Evolutionary conservation across 108 stramenopile species (phyloP).

Genomic region (Cyclotella distinguenda): DNA sequence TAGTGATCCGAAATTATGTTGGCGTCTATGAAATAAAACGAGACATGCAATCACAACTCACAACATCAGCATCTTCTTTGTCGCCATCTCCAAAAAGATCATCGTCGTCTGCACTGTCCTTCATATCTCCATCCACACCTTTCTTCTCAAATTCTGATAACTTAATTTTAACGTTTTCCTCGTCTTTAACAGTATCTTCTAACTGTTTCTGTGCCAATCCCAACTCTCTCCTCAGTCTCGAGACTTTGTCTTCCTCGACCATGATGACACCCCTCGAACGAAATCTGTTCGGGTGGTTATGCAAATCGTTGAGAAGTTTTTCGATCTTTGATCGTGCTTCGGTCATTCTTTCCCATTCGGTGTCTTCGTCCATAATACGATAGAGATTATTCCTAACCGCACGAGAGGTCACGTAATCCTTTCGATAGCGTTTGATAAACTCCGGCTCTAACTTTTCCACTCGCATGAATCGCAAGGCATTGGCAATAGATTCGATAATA

Average conservation of each 20-base stretch:
- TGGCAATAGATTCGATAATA: slow-evolving; percentile 65
- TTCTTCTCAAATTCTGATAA: slow-evolving; percentile 59
- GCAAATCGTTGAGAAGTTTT: slow-evolving; percentile 42
- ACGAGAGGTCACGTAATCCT: slow-evolving; percentile 68
- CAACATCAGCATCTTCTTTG: slow-evolving; percentile 62
- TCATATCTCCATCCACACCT: not conserved
- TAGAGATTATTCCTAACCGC: slow-evolving; percentile 76
- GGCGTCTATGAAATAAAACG: slow-evolving; percentile 1
- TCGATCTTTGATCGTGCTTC: slow-evolving; percentile 70
- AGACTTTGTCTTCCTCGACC: slow-evolving; percentile 25
- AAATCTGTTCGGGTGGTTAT: slow-evolving; percentile 40
- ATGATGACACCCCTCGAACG: slow-evolving; percentile 13
- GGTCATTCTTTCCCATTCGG: slow-evolving; percentile 74
- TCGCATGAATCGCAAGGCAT: slow-evolving; percentile 76
- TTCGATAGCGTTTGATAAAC: slow-evolving; percentile 79
- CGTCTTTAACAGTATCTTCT: slow-evolving; percentile 59
- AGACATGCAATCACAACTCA: slow-evolving; percentile 30
- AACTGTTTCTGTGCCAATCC: slow-evolving; percentile 53
- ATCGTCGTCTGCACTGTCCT: slow-evolving; percentile 55
- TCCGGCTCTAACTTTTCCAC: slow-evolving; percentile 78
- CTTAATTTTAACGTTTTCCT: slow-evolving; percentile 58
- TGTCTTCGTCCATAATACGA: slow-evolving; percentile 81
- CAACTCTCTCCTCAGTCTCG: slow-evolving; percentile 55
- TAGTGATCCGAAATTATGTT: too few relatives aligned
- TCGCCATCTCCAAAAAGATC: slow-evolving; percentile 69